These are phyloP conservation scores for Geotrichum australiense DNA, from an alignment of 1,139 yeast genomes.

Conservation along the genomic window DNA sequence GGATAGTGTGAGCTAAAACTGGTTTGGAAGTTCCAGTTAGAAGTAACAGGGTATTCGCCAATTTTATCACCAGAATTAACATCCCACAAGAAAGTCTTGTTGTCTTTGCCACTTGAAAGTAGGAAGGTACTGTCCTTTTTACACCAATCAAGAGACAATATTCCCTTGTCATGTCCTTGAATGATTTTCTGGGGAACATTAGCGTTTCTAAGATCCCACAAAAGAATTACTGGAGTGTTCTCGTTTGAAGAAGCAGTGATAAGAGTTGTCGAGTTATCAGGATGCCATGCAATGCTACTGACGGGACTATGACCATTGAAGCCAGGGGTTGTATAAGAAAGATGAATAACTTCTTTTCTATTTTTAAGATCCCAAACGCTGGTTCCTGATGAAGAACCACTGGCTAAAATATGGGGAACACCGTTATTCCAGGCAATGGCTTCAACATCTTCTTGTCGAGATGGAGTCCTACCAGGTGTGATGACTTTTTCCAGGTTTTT, in stretches of 20 bases:
- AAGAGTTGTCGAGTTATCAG: slow-evolving; percentile 73
- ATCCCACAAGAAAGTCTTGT: slow-evolving; percentile 83
- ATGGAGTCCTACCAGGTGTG: slow-evolving; percentile 65
- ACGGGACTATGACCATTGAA: slow-evolving; percentile 48
- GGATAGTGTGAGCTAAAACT: slow-evolving; percentile 84
- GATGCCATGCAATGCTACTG: slow-evolving; percentile 65
- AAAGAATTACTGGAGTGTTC: slow-evolving; percentile 66
- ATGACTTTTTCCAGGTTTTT: slow-evolving; percentile 51
- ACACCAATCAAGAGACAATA: slow-evolving; percentile 92
- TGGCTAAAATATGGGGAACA: slow-evolving; percentile 81
- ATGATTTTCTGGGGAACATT: slow-evolving; percentile 76
- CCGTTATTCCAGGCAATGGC: slow-evolving; percentile 86
- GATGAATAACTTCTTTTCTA: slow-evolving; percentile 80
- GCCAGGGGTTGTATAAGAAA: slow-evolving; percentile 61
- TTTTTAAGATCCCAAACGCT: slow-evolving; percentile 92
- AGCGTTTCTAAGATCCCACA: slow-evolving; percentile 94
- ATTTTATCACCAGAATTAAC: slow-evolving; percentile 63
- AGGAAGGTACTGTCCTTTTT: slow-evolving; percentile 68
- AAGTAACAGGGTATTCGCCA: slow-evolving; percentile 85
- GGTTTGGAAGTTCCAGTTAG: slow-evolving; percentile 90
- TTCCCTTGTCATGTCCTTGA: slow-evolving; percentile 81
- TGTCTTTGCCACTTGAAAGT: slow-evolving; percentile 88
- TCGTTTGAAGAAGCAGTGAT: slow-evolving; percentile 85
- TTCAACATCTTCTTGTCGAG: slow-evolving; percentile 76
- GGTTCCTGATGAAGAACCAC: slow-evolving; percentile 79